Evolutionary conservation across 805 yeast genomes (phyloP).

Genomic region (Middelhovenomyces tepae): DNA sequence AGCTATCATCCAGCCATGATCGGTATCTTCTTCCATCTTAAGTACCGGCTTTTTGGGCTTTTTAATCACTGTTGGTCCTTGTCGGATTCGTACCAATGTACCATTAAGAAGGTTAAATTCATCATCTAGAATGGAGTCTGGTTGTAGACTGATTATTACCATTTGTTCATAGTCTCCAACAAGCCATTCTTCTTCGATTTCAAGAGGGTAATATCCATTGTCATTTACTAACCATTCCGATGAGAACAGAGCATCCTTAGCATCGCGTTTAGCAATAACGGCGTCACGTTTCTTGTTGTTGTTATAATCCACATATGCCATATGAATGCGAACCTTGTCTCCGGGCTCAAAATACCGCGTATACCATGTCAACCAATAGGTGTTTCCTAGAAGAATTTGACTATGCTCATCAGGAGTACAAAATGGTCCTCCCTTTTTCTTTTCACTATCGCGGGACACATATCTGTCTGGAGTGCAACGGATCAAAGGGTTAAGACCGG

Average conservation of each 20-base stretch:
- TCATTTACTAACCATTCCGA: slow-evolving; percentile 63
- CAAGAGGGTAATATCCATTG: slow-evolving; percentile 58
- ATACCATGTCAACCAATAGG: slow-evolving; percentile 78
- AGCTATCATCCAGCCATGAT: slow-evolving; percentile 26
- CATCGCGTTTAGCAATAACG: slow-evolving; percentile 38
- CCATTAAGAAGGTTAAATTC: slow-evolving; percentile 54
- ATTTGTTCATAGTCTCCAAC: slow-evolving; percentile 43
- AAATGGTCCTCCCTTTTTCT: slow-evolving; percentile 61
- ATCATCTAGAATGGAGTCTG: slow-evolving; percentile 54
- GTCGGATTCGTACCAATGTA: slow-evolving; percentile 34
- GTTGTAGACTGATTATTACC: slow-evolving; percentile 65
- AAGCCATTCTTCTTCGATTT: slow-evolving; percentile 57
- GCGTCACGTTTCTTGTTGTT: slow-evolving; percentile 31
- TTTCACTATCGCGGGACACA: slow-evolving; percentile 48
- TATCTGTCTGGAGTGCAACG: slow-evolving; percentile 80
- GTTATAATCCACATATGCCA: slow-evolving; percentile 46
- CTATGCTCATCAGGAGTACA: slow-evolving; percentile 68
- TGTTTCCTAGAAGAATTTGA: slow-evolving; percentile 46
- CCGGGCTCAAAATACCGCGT: slow-evolving; percentile 50
- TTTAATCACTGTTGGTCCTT: slow-evolving; percentile 32
- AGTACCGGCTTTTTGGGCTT: slow-evolving; percentile 27
- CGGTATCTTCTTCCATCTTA: slow-evolving; percentile 30
- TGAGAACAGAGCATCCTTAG: slow-evolving; percentile 43
- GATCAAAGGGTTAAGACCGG: slow-evolving; percentile 64
- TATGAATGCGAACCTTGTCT: slow-evolving; percentile 55